Conservation (phyloP, 768 basidiomycete species). For the Trametes maxima region DNA sequence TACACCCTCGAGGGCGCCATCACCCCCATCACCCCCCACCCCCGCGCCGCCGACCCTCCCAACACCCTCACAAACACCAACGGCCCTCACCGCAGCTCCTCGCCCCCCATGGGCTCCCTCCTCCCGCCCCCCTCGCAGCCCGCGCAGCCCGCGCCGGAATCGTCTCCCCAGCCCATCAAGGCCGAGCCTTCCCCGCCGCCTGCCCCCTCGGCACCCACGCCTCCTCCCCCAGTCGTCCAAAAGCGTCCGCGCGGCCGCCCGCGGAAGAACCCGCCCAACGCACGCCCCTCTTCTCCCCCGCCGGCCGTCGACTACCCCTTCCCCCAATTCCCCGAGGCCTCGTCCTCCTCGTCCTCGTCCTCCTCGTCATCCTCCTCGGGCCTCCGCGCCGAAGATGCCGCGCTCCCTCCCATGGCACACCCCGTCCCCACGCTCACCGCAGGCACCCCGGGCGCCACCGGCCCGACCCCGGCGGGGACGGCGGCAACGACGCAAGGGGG, state of each 20-base stretch:
- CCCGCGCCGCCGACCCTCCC: neutral
- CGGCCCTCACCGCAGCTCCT: neutral
- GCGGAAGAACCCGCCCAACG: constrained; percentile 18
- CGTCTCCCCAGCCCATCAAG: neutral
- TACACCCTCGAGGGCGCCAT: constrained; percentile 28
- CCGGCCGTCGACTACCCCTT: constrained; percentile 23
- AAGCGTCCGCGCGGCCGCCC: constrained; percentile 27
- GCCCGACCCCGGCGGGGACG: neutral
- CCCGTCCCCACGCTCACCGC: neutral
- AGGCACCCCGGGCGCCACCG: neutral
- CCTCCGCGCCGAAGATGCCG: neutral
- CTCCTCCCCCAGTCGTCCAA: neutral
- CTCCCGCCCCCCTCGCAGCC: neutral
- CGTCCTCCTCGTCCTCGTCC: neutral
- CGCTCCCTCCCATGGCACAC: neutral
- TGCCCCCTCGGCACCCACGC: neutral
- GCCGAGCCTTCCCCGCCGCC: neutral
- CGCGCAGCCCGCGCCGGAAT: neutral
- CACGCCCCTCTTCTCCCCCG: constrained; percentile 12
- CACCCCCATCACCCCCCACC: constrained; percentile 17
- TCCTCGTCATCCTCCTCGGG: neutral
- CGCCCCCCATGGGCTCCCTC: constrained; percentile 12
- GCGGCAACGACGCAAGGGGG: neutral
- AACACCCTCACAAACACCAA: neutral
- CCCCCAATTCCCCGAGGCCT: constrained; percentile 16